These are phyloP conservation scores for Fusarium phyllophilum DNA, from an alignment of 2,329 filamentous ascomycete species.

Conservation along the genomic window DNA sequence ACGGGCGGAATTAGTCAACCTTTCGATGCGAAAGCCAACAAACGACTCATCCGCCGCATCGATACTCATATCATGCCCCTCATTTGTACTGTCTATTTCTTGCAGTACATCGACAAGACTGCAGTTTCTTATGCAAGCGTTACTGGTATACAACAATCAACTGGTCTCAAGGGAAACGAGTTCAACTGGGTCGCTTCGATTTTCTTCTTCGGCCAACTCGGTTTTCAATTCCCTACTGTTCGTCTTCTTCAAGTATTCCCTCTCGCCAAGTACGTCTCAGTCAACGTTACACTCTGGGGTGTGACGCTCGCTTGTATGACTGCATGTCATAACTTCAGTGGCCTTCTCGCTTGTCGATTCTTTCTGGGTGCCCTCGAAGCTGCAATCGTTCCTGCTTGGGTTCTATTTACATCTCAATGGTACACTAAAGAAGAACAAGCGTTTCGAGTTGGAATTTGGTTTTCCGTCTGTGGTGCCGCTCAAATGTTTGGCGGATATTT, in stretches of 20 bases:
- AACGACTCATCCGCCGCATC: conserved; percentile 33
- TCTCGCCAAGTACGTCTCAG: background rate
- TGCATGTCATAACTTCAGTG: background rate
- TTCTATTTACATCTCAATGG: conserved; percentile 35
- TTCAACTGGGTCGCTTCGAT: conserved; percentile 53
- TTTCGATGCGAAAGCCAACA: conserved; percentile 15
- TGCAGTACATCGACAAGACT: conserved; percentile 44
- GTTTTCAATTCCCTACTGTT: conserved; percentile 52
- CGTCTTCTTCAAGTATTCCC: conserved; percentile 47
- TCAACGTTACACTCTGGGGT: background rate
- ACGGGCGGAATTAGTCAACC: conserved; percentile 18
- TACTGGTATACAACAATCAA: conserved; percentile 41
- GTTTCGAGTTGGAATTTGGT: conserved; percentile 37
- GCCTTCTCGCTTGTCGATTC: background rate
- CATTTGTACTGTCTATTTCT: conserved; percentile 37
- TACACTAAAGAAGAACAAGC: conserved; percentile 37
- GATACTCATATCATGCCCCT: conserved; percentile 40
- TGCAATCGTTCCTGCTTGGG: conserved; percentile 8
- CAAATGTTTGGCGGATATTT: conserved; percentile 40
- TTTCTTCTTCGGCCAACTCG: conserved; percentile 49
- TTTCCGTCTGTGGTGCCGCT: conserved; percentile 28
- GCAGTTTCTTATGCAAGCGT: conserved; percentile 41
- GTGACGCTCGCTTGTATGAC: background rate
- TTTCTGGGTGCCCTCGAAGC: conserved; percentile 4
- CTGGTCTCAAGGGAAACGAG: conserved; percentile 52